A percentile compares a stretch with the other conserved stretches of the same genome.
Conservation (phyloP, 2,329 filamentous ascomycete species). For the Pseudogymnoascus destructans region DNA sequence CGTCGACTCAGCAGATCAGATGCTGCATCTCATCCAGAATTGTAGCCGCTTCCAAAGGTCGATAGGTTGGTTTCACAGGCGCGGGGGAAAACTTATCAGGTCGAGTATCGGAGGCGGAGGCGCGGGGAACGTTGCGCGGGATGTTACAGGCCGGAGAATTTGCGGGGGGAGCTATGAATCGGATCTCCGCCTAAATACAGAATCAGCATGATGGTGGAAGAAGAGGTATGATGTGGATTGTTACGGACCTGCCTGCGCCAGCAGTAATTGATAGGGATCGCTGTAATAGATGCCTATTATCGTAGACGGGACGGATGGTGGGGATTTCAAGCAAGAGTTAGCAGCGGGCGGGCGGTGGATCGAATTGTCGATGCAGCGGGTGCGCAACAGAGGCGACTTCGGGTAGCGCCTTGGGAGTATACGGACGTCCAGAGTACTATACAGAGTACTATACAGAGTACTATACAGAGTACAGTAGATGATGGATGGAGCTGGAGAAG, state of each 20-base stretch:
- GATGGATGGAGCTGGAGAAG: neutral
- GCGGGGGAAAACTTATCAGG: neutral
- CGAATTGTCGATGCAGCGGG: neutral
- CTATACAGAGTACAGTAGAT: neutral
- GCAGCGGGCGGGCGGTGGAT: neutral
- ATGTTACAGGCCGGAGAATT: constrained; percentile 3
- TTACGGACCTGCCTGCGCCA: constrained; percentile 3
- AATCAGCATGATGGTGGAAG: neutral
- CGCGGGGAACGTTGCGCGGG: neutral
- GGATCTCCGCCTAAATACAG: neutral
- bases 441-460: neutral
- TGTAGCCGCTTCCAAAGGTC: neutral
- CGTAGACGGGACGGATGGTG: neutral
- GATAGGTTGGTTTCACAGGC: neutral
- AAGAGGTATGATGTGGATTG: neutral
- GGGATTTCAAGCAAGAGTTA: neutral
- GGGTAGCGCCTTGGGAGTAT: neutral
- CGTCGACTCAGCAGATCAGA: constrained; percentile 6
- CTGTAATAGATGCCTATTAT: neutral
- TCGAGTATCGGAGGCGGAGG: neutral
- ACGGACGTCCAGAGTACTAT: neutral
- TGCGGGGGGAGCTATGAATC: neutral
- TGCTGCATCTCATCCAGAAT: constrained; percentile 3
- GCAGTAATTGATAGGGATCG: neutral
- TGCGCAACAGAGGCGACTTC: neutral